Evolutionary conservation across 2,329 filamentous ascomycete genomes (phyloP), one percentile per base, ranked within the genome.

Genomic region (Fusarium graminum): DNA sequence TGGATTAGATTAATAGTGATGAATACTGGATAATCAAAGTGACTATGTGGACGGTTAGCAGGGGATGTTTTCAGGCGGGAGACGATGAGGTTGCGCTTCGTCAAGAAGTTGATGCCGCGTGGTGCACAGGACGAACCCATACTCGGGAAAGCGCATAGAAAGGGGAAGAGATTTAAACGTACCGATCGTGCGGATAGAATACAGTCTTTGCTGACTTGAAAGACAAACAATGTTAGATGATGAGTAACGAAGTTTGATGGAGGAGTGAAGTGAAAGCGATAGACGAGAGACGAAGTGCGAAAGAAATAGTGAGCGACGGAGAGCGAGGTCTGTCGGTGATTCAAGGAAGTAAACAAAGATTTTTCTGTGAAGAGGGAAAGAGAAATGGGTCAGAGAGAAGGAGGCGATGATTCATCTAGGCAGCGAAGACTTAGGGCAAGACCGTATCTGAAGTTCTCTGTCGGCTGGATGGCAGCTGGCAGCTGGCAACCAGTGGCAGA

Each of bases 371-470:
- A 6, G 25, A 17, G 26, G 11, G 4, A 32, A 42, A 12, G 52
- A 53, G 46, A 29, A 25, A 26, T n/a, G 34, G n/a, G 34, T 5
- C 26, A 43, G 29, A 43, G 42, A 44, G 52, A 29, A 52, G 39
- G 28, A 38, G 41, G n/a, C 55, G 53, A 57, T 71, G 70, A 71
- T 67, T 72, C 66, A 65, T 34, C 34, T 22, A 38, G 19, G 32
- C 41, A 40, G 44, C 17, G 39, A 36, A 50, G 46, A 52, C 52
- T 51, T 19, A 58, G 29, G 32, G 46, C 50, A 30, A 39, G 47
- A 32, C 25, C 17, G 19, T 36, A 46, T 32, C 10, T 42, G 19
- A 34, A 39, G 44, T 54, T 63, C 39, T 58, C 52, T 59, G 46
- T 36, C 47, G 40, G 57, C 52, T 51, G 67, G 28, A 39, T 30